Base-by-base conservation (phyloP, 345 rosid genomes). In the Gossypium raimondii region DNA sequence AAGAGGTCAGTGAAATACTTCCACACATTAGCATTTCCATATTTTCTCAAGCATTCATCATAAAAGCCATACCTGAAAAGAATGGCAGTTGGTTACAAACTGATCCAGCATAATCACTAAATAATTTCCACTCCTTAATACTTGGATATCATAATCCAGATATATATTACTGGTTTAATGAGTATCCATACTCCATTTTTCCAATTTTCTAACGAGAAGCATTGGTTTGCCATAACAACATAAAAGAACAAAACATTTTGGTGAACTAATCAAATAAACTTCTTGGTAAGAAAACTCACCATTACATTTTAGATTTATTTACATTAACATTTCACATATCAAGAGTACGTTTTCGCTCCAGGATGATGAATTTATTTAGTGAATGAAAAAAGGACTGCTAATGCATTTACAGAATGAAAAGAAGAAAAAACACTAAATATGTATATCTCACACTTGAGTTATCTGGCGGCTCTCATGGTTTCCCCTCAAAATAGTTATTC, bases 381-480 rank as follows among this genome's bases (percentile, higher is more conserved):
- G 41, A 45, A 47, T 1, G 24, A 47, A 18, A 60, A 53, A 45
- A 22, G 74, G 50, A 53, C 41, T 8, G 16, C 2, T 34, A n/a
- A 18, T 56, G 53, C 43, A 56, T 18, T 8, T 70, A 62, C 67
- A 45, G 43, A 34, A 20, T 7, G 41, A 68, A 24, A 53, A 18
- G 18, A 10, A 10, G 12, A 22, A 51, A 70, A 70, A 12, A 55
- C n/a, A 43, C 16, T 10, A 65, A 43, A 67, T 44, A 43, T 3
- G 9, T n/a, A 17, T 63, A 55, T 63, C 87, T 83, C 85, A 87
- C 90, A 87, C 90, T 87, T 87, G 90, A 66, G 88, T 85, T 51
- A 87, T 87, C 83, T 87, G 90, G 81, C 90, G 79, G 83, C 90
- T 86, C 85, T 86, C 89, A 56, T 86, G 89, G 25, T 87, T 87